Evolutionary conservation across 1,139 yeast genomes (phyloP).

Genomic region (Kodamaea suecica): DNA sequence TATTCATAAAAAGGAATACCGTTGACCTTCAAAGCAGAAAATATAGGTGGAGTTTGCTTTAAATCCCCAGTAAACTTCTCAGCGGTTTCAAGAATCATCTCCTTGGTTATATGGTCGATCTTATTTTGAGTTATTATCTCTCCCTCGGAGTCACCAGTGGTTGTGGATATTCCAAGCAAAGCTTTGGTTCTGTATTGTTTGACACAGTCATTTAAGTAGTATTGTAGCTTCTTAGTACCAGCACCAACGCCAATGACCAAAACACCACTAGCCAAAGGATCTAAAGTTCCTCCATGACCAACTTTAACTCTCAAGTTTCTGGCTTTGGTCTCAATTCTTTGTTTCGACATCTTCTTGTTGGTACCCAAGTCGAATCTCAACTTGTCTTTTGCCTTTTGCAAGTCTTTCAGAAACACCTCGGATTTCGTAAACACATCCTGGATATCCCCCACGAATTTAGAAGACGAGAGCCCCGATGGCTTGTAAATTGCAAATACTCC

Average conservation of each 20-base stretch:
- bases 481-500: constrained; percentile 94
- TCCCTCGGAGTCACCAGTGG: constrained; percentile 94
- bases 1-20: constrained; percentile 94
- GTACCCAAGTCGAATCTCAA: constrained; percentile 36
- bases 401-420: constrained; percentile 53
- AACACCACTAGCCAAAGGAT: constrained; percentile 93
- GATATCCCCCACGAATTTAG: constrained; percentile 63
- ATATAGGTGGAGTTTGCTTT: constrained; percentile 91
- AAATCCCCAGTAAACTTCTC: constrained; percentile 72
- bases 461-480: constrained; percentile 82
- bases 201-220: constrained; percentile 66
- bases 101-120: constrained; percentile 56
- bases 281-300: constrained; percentile 98
- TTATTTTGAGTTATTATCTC: constrained; percentile 61
- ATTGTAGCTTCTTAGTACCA: constrained; percentile 80
- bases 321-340: constrained; percentile 44
- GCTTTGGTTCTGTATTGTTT: constrained; percentile 84
- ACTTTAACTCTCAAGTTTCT: constrained; percentile 68
- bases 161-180: constrained; percentile 83
- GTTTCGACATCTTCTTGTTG: constrained; percentile 47
- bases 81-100: constrained; percentile 48
- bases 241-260: constrained; percentile 84
- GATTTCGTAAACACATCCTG: constrained; percentile 64
- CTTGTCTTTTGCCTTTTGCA: constrained; percentile 38
- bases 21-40: constrained; percentile 89